Evolutionary conservation across 495 filamentous ascomycete species (phyloP), one percentile per base, ranked within the genome.

Genomic region (Astrocystis sublimbata): DNA sequence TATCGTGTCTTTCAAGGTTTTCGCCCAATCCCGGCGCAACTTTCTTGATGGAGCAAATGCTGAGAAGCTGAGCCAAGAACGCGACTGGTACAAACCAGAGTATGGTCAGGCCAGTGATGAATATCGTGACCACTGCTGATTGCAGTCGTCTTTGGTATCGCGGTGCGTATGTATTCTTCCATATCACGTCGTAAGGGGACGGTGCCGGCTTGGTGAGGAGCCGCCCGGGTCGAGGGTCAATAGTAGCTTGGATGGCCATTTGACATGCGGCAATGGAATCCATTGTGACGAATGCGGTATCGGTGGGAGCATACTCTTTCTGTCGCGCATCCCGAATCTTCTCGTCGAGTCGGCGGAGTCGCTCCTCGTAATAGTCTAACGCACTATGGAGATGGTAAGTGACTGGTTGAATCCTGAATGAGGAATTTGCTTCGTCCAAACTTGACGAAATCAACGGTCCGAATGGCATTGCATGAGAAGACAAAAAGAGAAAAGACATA

Each of bases 261-360:
- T 98, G 94, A 63, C 81, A 83, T 23, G 92, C 86, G n/a, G 92
- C 89, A 61, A 93, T 92, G 17, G 92, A 96, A 73, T 97, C 88
- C 90, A 99, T 92, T 1, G 96, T 97, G 33, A 99, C 92, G 72
- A 98, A 98, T 6, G 96, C 96, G 35, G 96, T 79, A 42, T 92
- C 86, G 0, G 86, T 92, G 2, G 96, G 82, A 8, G 81, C 76
- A 69, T 90, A 97, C 15, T 89, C 86, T 71, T 93, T 93, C 65
- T 84, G 83, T 26, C 96, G 84, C 0, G 89, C 86, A 15, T 64
- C 72, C 21, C 72, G 71, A 42, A 99, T 93, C 66, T 88, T 80
- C 42, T 93, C 91, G 61, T 98, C 93, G 6, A 94, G 71, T 30
- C 81, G 84, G 15, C 88, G 87, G n/a, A 98, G 81, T 67, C 88